Conservation (phyloP, 768 basidiomycete species). For the Boletus reticuloceps region DNA sequence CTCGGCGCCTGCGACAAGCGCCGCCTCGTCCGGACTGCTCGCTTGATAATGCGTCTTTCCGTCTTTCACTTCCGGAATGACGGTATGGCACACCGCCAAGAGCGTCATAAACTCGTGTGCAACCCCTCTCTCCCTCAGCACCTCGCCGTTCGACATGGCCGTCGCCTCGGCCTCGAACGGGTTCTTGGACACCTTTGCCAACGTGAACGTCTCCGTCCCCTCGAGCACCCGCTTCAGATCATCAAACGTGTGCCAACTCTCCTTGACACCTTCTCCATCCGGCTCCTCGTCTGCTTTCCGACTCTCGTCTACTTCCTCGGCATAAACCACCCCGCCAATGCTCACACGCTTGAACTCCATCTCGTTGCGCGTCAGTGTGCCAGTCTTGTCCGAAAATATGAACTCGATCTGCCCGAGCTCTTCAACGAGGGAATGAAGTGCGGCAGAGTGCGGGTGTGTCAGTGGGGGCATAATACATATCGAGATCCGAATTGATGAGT, state of each 20-base stretch:
- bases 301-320: slow-evolving; percentile 86
- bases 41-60: slow-evolving; percentile 95
- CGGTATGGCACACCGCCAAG: slow-evolving; percentile 95
- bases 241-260: slow-evolving; percentile 77
- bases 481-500: slow-evolving; percentile 94
- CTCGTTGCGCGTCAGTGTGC: slow-evolving; percentile 94
- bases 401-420: slow-evolving; percentile 98
- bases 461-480: slow-evolving; percentile 96
- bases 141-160: neutral
- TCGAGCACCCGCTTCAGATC: slow-evolving; percentile 62
- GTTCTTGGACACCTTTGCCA: slow-evolving; percentile 34
- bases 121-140: slow-evolving; percentile 44
- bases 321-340: slow-evolving; percentile 86
- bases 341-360: slow-evolving; percentile 96
- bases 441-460: slow-evolving; percentile 97
- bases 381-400: slow-evolving; percentile 93
- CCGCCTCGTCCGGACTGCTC: slow-evolving; percentile 97
- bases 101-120: slow-evolving; percentile 75
- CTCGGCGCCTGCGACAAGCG: slow-evolving; percentile 92
- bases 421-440: slow-evolving; percentile 97
- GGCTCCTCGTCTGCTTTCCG: slow-evolving; percentile 58
- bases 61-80: slow-evolving; percentile 89
- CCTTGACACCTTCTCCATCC: slow-evolving; percentile 38
- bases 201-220: slow-evolving; percentile 20
- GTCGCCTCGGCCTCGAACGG: slow-evolving; percentile 52